Evolutionary conservation across 2,329 filamentous ascomycete genomes (phyloP).

Genomic region (Clonostachys byssicola): DNA sequence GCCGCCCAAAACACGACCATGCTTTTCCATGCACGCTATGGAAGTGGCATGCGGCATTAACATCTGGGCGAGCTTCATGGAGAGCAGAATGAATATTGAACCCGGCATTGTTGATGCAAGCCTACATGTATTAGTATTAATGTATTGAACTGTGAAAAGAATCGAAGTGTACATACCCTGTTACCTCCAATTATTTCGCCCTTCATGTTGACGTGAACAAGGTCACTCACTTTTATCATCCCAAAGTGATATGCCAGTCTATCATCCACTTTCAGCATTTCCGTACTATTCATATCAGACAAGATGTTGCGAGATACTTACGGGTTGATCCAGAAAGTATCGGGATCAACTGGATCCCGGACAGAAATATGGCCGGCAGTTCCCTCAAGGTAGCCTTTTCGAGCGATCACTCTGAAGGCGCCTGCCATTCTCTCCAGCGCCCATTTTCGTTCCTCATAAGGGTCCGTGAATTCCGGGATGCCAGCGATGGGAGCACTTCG

Average conservation of each 20-base stretch:
- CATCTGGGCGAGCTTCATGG: constrained; percentile 61
- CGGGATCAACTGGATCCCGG: constrained; percentile 54
- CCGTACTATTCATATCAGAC: neutral
- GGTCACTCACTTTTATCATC: constrained; percentile 61
- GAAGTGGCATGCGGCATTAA: constrained; percentile 64
- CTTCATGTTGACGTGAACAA: constrained; percentile 58
- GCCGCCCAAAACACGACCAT: constrained; percentile 59
- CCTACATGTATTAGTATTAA: constrained; percentile 9
- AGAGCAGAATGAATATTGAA: constrained; percentile 65
- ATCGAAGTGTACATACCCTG: constrained; percentile 34
- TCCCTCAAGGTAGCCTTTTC: constrained; percentile 63
- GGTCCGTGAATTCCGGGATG: constrained; percentile 14
- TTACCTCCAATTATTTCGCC: constrained; percentile 64
- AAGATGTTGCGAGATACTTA: constrained; percentile 22
- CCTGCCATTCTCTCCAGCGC: constrained; percentile 57
- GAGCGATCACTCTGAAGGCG: constrained; percentile 64
- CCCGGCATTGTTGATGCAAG: constrained; percentile 55
- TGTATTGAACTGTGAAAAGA: neutral
- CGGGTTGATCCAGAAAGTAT: constrained; percentile 54
- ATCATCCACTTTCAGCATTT: constrained; percentile 28
- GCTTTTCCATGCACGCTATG: constrained; percentile 63
- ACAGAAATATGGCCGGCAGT: constrained; percentile 65
- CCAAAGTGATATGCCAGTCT: constrained; percentile 63
- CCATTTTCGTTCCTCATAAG: constrained; percentile 16
- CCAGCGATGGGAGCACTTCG: constrained; percentile 3